Percentiles rank a stretch among this genome's conserved stretches.
Evolutionary conservation across 768 basidiomycete species (phyloP).

Genomic region (Lentinula guzmanii): DNA sequence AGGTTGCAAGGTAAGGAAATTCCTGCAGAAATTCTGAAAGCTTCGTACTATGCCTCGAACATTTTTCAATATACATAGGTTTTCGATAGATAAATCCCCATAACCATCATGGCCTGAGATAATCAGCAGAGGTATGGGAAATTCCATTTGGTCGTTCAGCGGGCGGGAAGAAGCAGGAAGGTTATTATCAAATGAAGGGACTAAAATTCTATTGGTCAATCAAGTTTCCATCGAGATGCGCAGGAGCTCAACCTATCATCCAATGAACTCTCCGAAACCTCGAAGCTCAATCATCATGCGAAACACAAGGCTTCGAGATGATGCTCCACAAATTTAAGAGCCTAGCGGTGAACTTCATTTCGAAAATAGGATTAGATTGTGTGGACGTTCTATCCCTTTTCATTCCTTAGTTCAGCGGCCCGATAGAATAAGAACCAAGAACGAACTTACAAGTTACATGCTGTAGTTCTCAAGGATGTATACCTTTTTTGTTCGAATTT

Average conservation of each 20-base stretch:
- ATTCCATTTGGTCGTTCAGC: neutral
- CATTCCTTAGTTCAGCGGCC: neutral
- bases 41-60: no score
- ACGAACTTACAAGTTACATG: neutral
- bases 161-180: neutral
- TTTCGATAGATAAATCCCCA: neutral
- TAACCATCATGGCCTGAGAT: neutral
- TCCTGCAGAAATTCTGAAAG: no score
- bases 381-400: neutral
- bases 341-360: neutral
- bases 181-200: neutral
- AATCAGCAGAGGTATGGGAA: neutral
- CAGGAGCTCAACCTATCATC: neutral
- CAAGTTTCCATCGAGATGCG: neutral
- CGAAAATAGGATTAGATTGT: neutral
- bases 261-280: neutral
- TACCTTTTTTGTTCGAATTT: neutral
- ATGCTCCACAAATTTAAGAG: neutral
- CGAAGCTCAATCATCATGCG: constrained; percentile 6
- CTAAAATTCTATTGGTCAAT: neutral
- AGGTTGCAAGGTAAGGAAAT: neutral
- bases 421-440: neutral
- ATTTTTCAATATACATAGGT: no score
- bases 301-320: neutral
- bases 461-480: neutral